phyloP scores from a whole-genome alignment of 306 rosid genomes.

The Inga oerstediana region DNA sequence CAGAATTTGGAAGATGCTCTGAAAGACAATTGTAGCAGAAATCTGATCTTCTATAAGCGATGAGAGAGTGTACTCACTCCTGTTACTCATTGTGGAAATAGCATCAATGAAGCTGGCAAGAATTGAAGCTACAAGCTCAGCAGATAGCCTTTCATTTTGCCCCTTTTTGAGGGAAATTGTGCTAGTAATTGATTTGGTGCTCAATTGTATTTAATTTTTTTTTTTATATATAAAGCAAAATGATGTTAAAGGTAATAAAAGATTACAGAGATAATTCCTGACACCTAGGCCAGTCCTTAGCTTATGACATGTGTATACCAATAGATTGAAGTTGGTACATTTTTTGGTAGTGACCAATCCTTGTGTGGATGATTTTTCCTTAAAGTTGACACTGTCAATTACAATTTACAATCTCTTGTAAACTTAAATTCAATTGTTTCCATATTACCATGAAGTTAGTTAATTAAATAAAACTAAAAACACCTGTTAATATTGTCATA shows the following conservation, averaged over 20 bases:
- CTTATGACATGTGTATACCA: background rate
- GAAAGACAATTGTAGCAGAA: conserved; percentile 77
- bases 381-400: background rate
- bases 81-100: conserved; percentile 30
- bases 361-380: background rate
- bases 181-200: background rate
- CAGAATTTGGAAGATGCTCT: conserved; percentile 87
- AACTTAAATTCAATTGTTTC: background rate
- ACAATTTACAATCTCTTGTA: too few relatives aligned
- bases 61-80: conserved; percentile 35
- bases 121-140: conserved; percentile 27
- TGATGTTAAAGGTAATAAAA: background rate
- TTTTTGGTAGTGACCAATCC: background rate
- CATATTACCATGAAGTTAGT: background rate
- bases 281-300: too few relatives aligned
- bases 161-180: background rate
- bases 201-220: too few relatives aligned
- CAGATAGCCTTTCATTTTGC: conserved; percentile 8
- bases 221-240: background rate
- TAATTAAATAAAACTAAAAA: too few relatives aligned
- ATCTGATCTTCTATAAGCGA: conserved; percentile 61
- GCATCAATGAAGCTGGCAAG: conserved; percentile 24
- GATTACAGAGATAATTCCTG: background rate
- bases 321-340: background rate
- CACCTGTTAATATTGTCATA: too few relatives aligned